Base-by-base conservation (phyloP, 2,329 filamentous ascomycete genomes). In the Blastomyces parvus region DNA sequence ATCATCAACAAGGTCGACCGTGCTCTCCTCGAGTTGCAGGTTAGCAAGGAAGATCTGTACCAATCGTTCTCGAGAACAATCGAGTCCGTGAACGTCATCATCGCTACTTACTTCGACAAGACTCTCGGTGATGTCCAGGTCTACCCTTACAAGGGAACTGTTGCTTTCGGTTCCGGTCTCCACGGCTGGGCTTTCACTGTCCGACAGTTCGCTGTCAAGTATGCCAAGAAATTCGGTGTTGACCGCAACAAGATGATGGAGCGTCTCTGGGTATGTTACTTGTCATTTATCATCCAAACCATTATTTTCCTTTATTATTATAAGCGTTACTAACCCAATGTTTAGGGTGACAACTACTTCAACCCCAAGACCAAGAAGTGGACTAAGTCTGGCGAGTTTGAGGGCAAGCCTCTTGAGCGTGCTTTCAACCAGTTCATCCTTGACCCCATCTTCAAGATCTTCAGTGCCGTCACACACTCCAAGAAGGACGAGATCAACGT, bases 1-100 rank as follows among this genome's bases (percentile, higher is more conserved):
- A 89, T 97, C 82, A 97, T 99, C 87, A 99, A 99, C 91, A 99
- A 99, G 89, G 94, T 99, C 81, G 94, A 99, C 79, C 93, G 94
- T 83, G 92, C 94, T 82, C 90, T 99, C 77, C 91, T 99, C 79
- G 94, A 99, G 84, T 88, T 99, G 69, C 94, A 99, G 85, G 88
- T 97, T 77, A 88, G 86, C 82, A 97, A 97, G 88, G 94, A 99
- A 84, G 94, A 99, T 78, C 84, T 99, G 72, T 99, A 96, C 88
- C 93, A 97, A 86, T 96, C 93, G 79, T 99, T 99, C 89, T 92
- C 91, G 69, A 90, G 93, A 88, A 96, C 94, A 79, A 92, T 99
- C 76, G 94, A 99, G 88, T 97, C 93, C 76, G 94, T 99, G 80
- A 99, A 99, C 86, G 94, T 99, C 84, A 91, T 97, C 81, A 97